Evolutionary conservation across 202 grass and related monocot species (phyloP).

Genomic region (Carex arenaria): DNA sequence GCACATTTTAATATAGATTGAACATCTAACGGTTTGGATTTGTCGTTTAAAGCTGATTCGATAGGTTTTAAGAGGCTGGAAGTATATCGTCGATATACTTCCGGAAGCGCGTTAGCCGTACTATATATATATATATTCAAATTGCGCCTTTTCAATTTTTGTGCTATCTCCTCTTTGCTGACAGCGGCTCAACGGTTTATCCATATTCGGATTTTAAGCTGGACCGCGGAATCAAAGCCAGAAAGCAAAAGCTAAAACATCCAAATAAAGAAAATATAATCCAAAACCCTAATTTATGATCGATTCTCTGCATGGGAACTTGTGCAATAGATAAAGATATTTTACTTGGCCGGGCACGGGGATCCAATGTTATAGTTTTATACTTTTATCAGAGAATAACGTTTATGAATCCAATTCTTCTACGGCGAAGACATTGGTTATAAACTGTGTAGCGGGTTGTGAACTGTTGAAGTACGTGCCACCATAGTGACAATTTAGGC

Average conservation of each 20-base stretch:
- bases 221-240: not conserved
- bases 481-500: too few relatives aligned
- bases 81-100: too few relatives aligned
- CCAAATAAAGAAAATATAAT: not conserved
- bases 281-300: slow-evolving; percentile 1
- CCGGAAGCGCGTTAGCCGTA: too few relatives aligned
- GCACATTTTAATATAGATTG: too few relatives aligned
- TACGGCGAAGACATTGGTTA: not conserved
- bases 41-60: too few relatives aligned
- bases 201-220: not conserved
- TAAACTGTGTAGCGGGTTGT: not conserved
- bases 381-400: not conserved
- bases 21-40: too few relatives aligned
- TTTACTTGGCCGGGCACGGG: not conserved
- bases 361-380: slow-evolving; percentile 14
- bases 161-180: not conserved
- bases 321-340: not conserved
- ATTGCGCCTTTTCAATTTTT: not conserved
- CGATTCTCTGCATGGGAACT: not conserved
- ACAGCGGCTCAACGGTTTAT: not conserved
- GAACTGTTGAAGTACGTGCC: not conserved
- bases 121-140: too few relatives aligned
- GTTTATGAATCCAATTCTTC: not conserved
- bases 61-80: too few relatives aligned
- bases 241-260: not conserved